phyloP scores from a whole-genome alignment of 306 rosid genomes.

The Pterocarpus santalinus region DNA sequence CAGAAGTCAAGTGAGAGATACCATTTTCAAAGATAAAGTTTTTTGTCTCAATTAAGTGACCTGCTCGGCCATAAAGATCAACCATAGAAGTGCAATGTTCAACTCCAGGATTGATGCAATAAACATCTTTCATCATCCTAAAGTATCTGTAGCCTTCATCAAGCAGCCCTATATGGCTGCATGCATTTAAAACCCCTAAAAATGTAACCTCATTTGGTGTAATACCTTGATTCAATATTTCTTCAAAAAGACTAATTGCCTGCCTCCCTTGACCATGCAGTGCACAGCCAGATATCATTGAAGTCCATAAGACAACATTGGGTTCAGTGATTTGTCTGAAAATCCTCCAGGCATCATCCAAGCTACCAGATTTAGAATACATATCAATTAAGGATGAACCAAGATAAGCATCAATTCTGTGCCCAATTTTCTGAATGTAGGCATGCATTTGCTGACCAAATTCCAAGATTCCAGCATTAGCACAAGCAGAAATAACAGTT shows the following conservation, averaged over 20 bases:
- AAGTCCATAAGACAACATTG: constrained; percentile 79
- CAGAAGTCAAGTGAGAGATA: constrained; percentile 69
- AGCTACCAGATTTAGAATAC: constrained; percentile 88
- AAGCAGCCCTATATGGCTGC: constrained; percentile 84
- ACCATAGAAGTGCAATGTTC: constrained; percentile 90
- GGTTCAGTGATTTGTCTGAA: constrained; percentile 59
- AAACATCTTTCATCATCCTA: constrained; percentile 78
- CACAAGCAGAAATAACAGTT: constrained; percentile 78
- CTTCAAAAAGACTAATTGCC: constrained; percentile 68
- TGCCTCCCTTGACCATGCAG: constrained; percentile 77
- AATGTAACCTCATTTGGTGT: constrained; percentile 85
- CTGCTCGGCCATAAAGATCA: constrained; percentile 93
- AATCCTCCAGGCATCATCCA: constrained; percentile 65
- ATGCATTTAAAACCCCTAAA: constrained; percentile 81
- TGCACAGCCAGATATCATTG: constrained; percentile 83
- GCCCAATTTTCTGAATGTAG: constrained; percentile 69
- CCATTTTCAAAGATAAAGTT: constrained; percentile 65
- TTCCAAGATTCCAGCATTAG: constrained; percentile 65
- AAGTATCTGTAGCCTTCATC: constrained; percentile 78
- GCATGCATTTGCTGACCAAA: constrained; percentile 80
- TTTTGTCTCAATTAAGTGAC: constrained; percentile 68
- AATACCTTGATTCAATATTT: constrained; percentile 66
- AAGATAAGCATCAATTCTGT: constrained; percentile 63
- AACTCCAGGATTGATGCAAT: constrained; percentile 65
- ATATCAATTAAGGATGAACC: constrained; percentile 80